Evolutionary conservation across 768 basidiomycete species (phyloP).

Genomic region (Panaeolus cyanescens): DNA sequence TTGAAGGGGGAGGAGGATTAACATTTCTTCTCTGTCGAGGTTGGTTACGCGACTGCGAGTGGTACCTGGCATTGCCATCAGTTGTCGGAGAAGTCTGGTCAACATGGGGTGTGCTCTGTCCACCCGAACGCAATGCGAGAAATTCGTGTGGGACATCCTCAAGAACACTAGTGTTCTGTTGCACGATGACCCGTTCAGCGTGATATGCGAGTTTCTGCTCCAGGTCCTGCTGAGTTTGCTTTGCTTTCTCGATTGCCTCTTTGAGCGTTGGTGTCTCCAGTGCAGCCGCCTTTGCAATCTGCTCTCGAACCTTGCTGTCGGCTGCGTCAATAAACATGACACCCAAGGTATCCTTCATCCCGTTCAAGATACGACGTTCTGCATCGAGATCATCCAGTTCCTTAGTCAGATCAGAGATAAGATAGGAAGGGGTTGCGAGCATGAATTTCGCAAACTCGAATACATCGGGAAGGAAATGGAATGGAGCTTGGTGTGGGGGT

Average conservation of each 20-base stretch:
- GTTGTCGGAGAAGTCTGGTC: background rate
- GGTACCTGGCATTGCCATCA: background rate
- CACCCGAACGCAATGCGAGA: conserved; percentile 43
- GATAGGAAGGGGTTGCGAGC: conserved; percentile 89
- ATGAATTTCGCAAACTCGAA: conserved; percentile 90
- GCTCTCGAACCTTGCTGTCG: conserved; percentile 71
- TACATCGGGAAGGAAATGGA: conserved; percentile 94
- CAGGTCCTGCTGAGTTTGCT: conserved; percentile 57
- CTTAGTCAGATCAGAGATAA: conserved; percentile 69
- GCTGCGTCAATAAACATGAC: conserved; percentile 81
- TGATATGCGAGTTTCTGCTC: conserved; percentile 40
- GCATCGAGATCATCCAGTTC: conserved; percentile 73
- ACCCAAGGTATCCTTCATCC: conserved; percentile 76
- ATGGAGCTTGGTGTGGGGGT: conserved; percentile 91
- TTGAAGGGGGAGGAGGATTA: conserved; percentile 85
- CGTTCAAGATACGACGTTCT: conserved; percentile 68
- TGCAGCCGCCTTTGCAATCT: conserved; percentile 78
- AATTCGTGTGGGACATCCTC: conserved; percentile 61
- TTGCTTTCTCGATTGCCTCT: conserved; percentile 63
- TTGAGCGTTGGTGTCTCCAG: conserved; percentile 71
- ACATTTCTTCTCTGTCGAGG: conserved; percentile 74
- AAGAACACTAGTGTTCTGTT: conserved; percentile 9
- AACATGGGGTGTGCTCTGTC: conserved; percentile 13
- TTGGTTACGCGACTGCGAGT: conserved; percentile 37
- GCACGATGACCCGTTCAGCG: conserved; percentile 29